phyloP scores from a whole-genome alignment of 805 yeast genomes.

The Candida morakotiae region DNA sequence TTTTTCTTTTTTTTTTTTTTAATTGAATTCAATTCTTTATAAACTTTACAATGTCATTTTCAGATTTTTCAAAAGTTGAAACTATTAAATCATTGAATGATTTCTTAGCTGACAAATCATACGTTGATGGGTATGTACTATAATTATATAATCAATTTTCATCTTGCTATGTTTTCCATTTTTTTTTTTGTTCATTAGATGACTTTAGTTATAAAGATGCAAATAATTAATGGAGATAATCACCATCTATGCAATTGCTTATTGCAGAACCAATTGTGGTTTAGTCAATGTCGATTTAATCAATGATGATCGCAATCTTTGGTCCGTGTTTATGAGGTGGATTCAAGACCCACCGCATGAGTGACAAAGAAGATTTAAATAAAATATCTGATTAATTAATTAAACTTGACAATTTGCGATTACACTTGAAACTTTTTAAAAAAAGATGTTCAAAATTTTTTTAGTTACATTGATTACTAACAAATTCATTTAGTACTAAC shows the following conservation, averaged over 20 bases:
- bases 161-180: not conserved
- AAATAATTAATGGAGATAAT: no score
- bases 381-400: slow-evolving; percentile 17
- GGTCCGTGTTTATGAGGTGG: slow-evolving; percentile 99
- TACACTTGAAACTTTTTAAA: no score
- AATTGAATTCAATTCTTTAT: slow-evolving; percentile 4
- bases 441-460: no score
- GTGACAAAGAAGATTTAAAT: slow-evolving; percentile 57
- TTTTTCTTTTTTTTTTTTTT: slow-evolving; percentile 3
- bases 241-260: no score
- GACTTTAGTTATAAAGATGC: no score
- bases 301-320: slow-evolving; percentile 68
- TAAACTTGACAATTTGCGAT: not conserved
- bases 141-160: not conserved
- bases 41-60: slow-evolving; percentile 56
- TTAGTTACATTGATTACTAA: no score
- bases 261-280: not conserved
- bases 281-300: not conserved
- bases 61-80: slow-evolving; percentile 78
- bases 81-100: slow-evolving; percentile 64
- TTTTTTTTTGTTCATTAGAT: no score
- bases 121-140: slow-evolving; percentile 87
- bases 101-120: slow-evolving; percentile 87
- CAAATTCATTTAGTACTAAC: slow-evolving; percentile 53
- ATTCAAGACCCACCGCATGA: slow-evolving; percentile 92